Evolutionary conservation across 176 grass and related monocot genomes (phyloP).

Genomic region (Aechmea fasciata): DNA sequence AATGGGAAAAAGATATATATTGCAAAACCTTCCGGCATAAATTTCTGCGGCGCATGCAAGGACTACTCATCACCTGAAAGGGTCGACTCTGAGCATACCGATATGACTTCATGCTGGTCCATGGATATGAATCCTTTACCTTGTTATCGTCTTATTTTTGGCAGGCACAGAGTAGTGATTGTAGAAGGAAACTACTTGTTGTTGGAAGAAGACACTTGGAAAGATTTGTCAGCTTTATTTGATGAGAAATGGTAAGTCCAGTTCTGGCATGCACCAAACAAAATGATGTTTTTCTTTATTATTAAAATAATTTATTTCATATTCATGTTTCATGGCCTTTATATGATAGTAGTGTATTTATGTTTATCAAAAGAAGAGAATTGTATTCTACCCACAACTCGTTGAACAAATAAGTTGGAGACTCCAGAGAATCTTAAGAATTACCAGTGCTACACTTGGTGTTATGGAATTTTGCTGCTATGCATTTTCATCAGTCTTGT

Average conservation of each 20-base stretch:
- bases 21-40: no score
- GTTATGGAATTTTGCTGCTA: no score
- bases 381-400: no score
- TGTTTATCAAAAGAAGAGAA: no score
- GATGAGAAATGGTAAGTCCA: conserved; percentile 83
- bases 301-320: not conserved
- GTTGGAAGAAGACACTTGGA: conserved; percentile 68
- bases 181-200: conserved; percentile 87
- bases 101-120: no score
- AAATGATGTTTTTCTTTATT: conserved; percentile 8
- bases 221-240: conserved; percentile 53
- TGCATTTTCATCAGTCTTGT: no score
- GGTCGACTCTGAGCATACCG: no score
- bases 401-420: no score
- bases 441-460: no score
- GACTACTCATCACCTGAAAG: not conserved
- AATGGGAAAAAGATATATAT: not conserved
- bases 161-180: conserved; percentile 81
- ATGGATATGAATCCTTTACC: not conserved
- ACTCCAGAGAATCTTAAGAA: no score
- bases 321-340: not conserved
- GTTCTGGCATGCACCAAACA: conserved; percentile 9
- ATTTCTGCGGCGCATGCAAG: not conserved
- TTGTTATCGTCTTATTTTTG: conserved; percentile 13
- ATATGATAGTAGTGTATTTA: not conserved